A percentile compares a stretch with the other conserved stretches of the same genome.
Evolutionary conservation across 148 eudicot species (phyloP).

Genomic region (Selenicereus undatus): DNA sequence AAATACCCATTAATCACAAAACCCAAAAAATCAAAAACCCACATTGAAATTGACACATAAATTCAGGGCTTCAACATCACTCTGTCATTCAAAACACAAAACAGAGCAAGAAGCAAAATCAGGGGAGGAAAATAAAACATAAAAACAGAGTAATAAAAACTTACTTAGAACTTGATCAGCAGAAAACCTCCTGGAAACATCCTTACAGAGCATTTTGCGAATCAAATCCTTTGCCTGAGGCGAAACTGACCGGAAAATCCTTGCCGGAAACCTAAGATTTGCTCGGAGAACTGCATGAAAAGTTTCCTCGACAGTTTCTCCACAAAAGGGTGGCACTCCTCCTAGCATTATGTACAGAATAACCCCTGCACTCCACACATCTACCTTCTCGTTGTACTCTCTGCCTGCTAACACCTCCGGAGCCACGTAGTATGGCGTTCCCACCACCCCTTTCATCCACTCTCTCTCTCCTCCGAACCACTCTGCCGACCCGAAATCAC

Average conservation of each 20-base stretch:
- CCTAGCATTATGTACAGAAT: conserved; percentile 74
- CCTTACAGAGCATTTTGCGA: conserved; percentile 86
- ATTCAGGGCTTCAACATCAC: neutral
- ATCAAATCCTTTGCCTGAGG: conserved; percentile 71
- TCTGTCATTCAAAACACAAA: too few species aligned
- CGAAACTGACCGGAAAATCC: conserved; percentile 60
- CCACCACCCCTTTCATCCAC: conserved; percentile 69
- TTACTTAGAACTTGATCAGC: conserved; percentile 88
- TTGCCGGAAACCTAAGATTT: conserved; percentile 75
- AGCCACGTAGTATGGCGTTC: conserved; percentile 92
- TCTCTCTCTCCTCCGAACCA: conserved; percentile 41
- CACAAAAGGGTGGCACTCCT: conserved; percentile 78
- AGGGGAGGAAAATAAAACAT: neutral
- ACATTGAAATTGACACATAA: neutral
- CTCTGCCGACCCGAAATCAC: conserved; percentile 87
- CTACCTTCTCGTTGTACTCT: conserved; percentile 80
- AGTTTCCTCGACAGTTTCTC: conserved; percentile 58
- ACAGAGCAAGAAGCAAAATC: neutral
- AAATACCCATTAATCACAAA: neutral
- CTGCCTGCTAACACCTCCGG: conserved; percentile 76
- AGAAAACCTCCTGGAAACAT: conserved; percentile 57
- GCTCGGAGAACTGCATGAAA: conserved; percentile 68
- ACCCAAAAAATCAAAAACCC: neutral
- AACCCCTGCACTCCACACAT: conserved; percentile 91
- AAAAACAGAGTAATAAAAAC: conserved; percentile 17